Base-by-base conservation (phyloP, 2,329 filamentous ascomycete species). In the Trichoderma oligosporum region DNA sequence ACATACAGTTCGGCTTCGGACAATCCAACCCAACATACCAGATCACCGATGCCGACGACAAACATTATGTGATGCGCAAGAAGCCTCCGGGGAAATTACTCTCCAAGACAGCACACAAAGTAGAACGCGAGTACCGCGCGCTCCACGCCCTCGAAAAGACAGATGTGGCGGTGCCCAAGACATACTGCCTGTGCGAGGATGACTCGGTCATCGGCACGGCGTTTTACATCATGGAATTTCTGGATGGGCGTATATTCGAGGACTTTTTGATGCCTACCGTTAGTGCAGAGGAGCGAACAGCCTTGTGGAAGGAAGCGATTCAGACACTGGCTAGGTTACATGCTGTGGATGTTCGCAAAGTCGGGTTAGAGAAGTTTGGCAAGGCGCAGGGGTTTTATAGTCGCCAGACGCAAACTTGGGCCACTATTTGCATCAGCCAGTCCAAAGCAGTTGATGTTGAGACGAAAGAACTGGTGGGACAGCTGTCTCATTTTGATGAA, bases 21-120 rank as follows among this genome's bases (percentile, higher is more conserved):
- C 94, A 97, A 76, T 96, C 91, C 58, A 99, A 97, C 71, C 94
- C 94, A 42, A 99, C 94, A 2, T 99, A 97, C 76, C 90, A 93
- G 68, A 80, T 97, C 68, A 96, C 86, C 14, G 85, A 85, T 52
- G 79, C 84, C 63, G 79, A 85, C 69, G 84, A 85, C 51, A 73
- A 78, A 64, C 85, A 86, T 69, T 96, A 87, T 75, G 94, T 99
- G 31, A 82, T 97, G 78, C 90, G 94, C 71, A 97, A 99, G 82
- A 97, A 97, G 76, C 94, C 94, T 1, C 93, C 94, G n/a, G 94
- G 94, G 62, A 85, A 87, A 75, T 86, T 99, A 36, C 81, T 97
- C 48, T 96, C 91, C 66, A 91, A 91, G 76, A 93, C 93, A 2
- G 94, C 94, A 8, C 94, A 99, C 77, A 89, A 93, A 72, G 93